Evolutionary conservation across 176 grass and related monocot genomes (phyloP).

Genomic region (Calamus simplicifolius): DNA sequence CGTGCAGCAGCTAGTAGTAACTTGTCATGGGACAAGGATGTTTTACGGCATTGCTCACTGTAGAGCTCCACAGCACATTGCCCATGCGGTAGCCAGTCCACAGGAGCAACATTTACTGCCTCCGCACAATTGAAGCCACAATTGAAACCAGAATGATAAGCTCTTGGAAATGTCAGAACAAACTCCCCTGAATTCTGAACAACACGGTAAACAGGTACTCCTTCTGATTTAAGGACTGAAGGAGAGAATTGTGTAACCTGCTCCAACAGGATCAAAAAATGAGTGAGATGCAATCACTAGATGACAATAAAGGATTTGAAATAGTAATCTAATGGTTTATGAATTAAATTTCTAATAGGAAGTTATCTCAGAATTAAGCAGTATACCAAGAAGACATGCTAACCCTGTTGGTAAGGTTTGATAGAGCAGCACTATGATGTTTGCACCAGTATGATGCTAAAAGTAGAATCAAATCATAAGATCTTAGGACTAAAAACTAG

Average conservation of each 20-base stretch:
- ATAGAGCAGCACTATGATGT: too few species aligned
- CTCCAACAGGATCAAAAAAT: constrained; percentile 11
- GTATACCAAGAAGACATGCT: too few species aligned
- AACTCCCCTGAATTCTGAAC: constrained; percentile 79
- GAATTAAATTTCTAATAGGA: too few species aligned
- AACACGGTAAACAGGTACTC: constrained; percentile 66
- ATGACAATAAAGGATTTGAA: not conserved
- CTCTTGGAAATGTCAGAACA: constrained; percentile 77
- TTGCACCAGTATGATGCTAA: too few species aligned
- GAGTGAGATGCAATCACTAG: not conserved
- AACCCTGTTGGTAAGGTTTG: too few species aligned
- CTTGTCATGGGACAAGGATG: constrained; percentile 87
- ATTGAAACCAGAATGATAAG: constrained; percentile 94
- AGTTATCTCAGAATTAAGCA: too few species aligned
- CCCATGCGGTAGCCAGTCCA: constrained; percentile 85
- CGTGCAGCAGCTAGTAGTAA: constrained; percentile 52
- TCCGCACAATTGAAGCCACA: constrained; percentile 98
- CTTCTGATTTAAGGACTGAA: constrained; percentile 85
- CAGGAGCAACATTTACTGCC: constrained; percentile 86
- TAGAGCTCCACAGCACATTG: constrained; percentile 76
- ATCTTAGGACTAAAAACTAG: too few species aligned
- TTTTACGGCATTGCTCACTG: constrained; percentile 72
- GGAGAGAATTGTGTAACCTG: constrained; percentile 98
- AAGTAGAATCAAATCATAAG: too few species aligned
- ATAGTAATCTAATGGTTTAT: too few species aligned